Evolutionary conservation across 2,329 filamentous ascomycete genomes (phyloP), one percentile per base, ranked within the genome.

Genomic region (Cladosporium colombiae): DNA sequence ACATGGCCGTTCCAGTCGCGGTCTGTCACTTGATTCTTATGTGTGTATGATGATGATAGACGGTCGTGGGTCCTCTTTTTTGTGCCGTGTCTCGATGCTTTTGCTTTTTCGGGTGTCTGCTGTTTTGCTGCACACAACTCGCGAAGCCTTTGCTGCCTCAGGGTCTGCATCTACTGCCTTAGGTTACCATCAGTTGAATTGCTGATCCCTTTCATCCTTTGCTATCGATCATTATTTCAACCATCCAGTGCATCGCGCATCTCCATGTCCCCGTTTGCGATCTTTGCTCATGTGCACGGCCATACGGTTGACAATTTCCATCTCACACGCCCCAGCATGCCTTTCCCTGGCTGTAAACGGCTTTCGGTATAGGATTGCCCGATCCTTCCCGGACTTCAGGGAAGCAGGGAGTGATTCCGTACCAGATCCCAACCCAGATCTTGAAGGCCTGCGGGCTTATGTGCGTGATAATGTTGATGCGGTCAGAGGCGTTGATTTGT

Each of bases 271-370:
- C 33, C 5, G 13, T 14, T 55, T 21, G 52, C 29, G 52, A 55
- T 55, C 52, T 55, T 55, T 55, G 52, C 52, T 55, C 52, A 11
- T 8, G 16, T 13, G 52, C 52, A 55, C 52, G 52, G 52, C n/a
- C 25, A 33, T 55, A 55, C 40, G 8, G 40, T 21, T 46, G n/a
- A 23, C 8, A 46, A 46, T 46, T 46, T 46, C 8, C n/a, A 46
- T 46, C n/a, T 46, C n/a, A 46, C 40, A 8, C 40, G 35, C 14
- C 18, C 35, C 7, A 40, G 16, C 37, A 44, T n/a, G 37, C 37
- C 37, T 31, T 44, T n/a, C 37, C 40, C 7, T 46, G n/a, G n/a
- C 40, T 46, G 23, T 46, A 46, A 11, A 21, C 18, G 40, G 6
- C 18, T 5, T 3, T 11, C n/a, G 40, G 40, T 46, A 46, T 46